Conservation (phyloP, 2,329 filamentous ascomycete species). For the Thielaviopsis ethacetica region DNA sequence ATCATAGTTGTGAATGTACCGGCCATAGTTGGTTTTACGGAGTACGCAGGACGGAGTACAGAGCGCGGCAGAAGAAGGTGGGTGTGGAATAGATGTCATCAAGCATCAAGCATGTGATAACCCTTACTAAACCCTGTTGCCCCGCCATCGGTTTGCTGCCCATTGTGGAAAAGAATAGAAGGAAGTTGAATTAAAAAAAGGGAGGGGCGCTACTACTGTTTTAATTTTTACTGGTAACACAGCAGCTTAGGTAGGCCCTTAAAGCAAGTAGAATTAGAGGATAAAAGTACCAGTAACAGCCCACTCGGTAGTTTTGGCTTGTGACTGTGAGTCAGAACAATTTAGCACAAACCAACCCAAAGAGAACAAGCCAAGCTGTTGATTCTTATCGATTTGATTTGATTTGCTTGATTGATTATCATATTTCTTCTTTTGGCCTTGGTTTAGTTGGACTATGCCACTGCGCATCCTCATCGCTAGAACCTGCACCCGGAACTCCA, state of each 20-base stretch:
- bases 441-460: not conserved
- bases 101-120: not conserved
- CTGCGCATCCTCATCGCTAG: not conserved
- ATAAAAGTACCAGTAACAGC: too few species aligned
- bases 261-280: not conserved
- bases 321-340: not conserved
- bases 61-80: too few species aligned
- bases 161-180: not conserved
- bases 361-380: not conserved
- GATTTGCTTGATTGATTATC: not conserved
- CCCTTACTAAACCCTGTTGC: not conserved
- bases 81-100: too few species aligned
- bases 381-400: not conserved
- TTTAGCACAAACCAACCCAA: not conserved
- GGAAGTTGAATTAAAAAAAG: not conserved
- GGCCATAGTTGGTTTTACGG: too few species aligned
- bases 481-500: not conserved
- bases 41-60: too few species aligned
- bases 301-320: not conserved
- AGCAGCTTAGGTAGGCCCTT: not conserved
- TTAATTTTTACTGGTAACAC: not conserved
- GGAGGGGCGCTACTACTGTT: not conserved
- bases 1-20: too few species aligned
- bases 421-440: too few species aligned
- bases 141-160: not conserved